phyloP scores from a whole-genome alignment of 345 rosid genomes.

The Gossypium australe region DNA sequence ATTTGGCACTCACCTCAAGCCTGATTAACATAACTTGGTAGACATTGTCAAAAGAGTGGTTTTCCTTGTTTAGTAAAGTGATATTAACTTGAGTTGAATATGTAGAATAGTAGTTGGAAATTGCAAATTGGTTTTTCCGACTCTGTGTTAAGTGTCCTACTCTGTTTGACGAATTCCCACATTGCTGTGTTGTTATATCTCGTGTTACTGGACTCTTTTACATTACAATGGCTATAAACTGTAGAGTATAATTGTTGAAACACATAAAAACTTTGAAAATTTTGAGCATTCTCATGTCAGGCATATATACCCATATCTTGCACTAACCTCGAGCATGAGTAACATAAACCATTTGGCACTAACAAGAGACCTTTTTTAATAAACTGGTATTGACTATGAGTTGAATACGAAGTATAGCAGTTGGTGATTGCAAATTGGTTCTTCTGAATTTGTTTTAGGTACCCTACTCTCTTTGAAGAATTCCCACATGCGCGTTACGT shows the following conservation, averaged over 20 bases:
- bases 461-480: conserved; percentile 83
- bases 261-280: too few species aligned
- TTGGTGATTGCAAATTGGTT: background rate
- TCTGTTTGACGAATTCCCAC: conserved; percentile 83
- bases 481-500: conserved; percentile 79
- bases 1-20: background rate
- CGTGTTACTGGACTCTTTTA: too few species aligned
- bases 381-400: background rate
- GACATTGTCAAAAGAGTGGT: background rate
- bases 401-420: background rate
- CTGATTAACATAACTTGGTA: background rate
- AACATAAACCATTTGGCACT: background rate
- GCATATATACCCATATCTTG: too few species aligned
- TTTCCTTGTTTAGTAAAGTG: background rate
- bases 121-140: background rate
- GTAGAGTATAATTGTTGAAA: too few species aligned
- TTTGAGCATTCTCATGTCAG: too few species aligned
- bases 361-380: background rate
- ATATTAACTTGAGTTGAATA: background rate
- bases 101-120: background rate
- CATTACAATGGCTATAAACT: too few species aligned
- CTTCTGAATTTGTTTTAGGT: conserved; percentile 36
- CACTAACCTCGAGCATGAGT: too few species aligned
- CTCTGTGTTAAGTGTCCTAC: conserved; percentile 66
- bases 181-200: background rate